Evolutionary conservation across 2,329 filamentous ascomycete species (phyloP).

Genomic region (Emericellopsis cladophorae): DNA sequence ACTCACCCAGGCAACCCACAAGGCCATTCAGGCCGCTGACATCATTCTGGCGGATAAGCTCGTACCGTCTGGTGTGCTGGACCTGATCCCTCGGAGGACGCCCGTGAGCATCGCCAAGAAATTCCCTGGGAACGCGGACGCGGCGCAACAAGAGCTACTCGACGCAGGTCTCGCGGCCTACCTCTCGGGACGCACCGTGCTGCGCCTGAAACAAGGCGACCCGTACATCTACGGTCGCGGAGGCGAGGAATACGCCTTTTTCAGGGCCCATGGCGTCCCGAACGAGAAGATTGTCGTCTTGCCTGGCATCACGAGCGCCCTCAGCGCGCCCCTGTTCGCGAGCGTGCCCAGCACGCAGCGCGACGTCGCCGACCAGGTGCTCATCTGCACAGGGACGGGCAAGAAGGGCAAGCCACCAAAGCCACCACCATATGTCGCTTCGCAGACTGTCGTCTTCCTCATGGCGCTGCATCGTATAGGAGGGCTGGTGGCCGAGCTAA

Average conservation of each 20-base stretch:
- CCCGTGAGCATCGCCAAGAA: constrained; percentile 88
- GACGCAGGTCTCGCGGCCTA: constrained; percentile 60
- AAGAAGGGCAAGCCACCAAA: constrained; percentile 72
- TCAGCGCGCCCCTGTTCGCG: constrained; percentile 81
- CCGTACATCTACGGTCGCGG: constrained; percentile 93
- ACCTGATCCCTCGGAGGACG: constrained; percentile 80
- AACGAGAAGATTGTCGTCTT: constrained; percentile 52
- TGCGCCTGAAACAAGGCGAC: constrained; percentile 91
- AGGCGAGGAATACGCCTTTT: constrained; percentile 83
- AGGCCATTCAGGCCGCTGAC: constrained; percentile 62
- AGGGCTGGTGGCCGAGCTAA: constrained; percentile 62
- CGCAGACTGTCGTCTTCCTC: constrained; percentile 79
- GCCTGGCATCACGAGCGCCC: constrained; percentile 79
- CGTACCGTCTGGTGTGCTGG: constrained; percentile 71
- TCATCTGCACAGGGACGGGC: constrained; percentile 94
- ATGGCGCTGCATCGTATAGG: constrained; percentile 86
- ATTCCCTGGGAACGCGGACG: constrained; percentile 93
- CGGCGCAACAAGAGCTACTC: constrained; percentile 81
- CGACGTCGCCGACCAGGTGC: constrained; percentile 79
- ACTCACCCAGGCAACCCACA: constrained; percentile 70
- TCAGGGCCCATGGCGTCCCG: constrained; percentile 49
- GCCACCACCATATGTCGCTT: constrained; percentile 67
- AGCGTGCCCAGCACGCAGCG: constrained; percentile 80
- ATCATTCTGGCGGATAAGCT: constrained; percentile 79
- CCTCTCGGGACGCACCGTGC: constrained; percentile 58